phyloP scores from a whole-genome alignment of 1,139 yeast species.

The Pichia sp. region DNA sequence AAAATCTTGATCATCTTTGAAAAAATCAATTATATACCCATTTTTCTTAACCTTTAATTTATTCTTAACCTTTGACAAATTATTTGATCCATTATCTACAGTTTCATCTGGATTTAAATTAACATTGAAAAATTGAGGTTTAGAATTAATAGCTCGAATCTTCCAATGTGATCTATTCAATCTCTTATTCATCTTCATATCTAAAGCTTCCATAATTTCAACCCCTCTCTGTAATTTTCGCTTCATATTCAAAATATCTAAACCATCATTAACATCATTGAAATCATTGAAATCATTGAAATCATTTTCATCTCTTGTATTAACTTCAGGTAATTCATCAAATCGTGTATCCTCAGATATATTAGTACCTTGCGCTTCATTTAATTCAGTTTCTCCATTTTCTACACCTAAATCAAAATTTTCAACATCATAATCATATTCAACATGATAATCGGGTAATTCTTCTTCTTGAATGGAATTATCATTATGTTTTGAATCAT shows the following conservation, averaged over 20 bases:
- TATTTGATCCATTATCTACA: neutral
- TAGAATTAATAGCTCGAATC: slow-evolving; percentile 7
- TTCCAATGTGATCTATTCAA: slow-evolving; percentile 8
- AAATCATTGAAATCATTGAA: neutral
- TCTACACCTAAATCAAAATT: slow-evolving; percentile 8
- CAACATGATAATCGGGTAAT: slow-evolving; percentile 5
- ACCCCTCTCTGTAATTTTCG: slow-evolving; percentile 12
- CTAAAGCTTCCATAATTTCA: slow-evolving; percentile 7
- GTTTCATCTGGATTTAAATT: neutral
- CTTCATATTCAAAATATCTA: neutral
- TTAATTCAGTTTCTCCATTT: slow-evolving; percentile 19
- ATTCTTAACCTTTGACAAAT: slow-evolving; percentile 4
- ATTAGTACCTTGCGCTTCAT: neutral
- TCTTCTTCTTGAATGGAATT: neutral
- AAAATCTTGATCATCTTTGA: slow-evolving; percentile 39
- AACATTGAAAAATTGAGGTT: neutral
- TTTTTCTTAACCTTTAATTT: neutral
- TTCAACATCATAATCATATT: slow-evolving; percentile 15
- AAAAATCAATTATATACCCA: slow-evolving; percentile 31
- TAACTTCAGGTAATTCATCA: neutral
- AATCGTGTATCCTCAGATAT: slow-evolving; percentile 15
- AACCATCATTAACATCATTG: neutral
- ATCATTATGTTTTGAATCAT: slow-evolving; percentile 1
- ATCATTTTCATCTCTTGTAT: neutral
- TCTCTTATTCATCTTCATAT: neutral